Evolutionary conservation across 495 filamentous ascomycete genomes (phyloP).

Genomic region (Penicillium goetzii): DNA sequence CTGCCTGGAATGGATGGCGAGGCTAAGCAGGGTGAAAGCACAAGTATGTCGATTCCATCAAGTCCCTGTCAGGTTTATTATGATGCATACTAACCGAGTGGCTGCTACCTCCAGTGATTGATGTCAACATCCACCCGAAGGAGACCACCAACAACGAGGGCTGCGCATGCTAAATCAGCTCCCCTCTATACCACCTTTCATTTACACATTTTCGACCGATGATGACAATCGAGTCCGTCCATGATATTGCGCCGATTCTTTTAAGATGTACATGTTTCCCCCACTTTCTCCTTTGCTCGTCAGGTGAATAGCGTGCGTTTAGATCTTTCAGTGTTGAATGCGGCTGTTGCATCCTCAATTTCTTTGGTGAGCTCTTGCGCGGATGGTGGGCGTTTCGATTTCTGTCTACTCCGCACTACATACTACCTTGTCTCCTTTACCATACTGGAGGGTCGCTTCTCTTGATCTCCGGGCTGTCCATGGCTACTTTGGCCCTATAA

Average conservation of each 20-base stretch:
- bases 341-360: slow-evolving; percentile 19
- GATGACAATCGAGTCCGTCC: slow-evolving; percentile 42
- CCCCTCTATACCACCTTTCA: slow-evolving; percentile 6
- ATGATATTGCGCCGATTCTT: slow-evolving; percentile 46
- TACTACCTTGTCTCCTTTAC: slow-evolving; percentile 22
- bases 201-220: slow-evolving; percentile 35
- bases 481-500: slow-evolving; percentile 13
- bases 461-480: slow-evolving; percentile 16
- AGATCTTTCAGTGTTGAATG: slow-evolving; percentile 30
- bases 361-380: slow-evolving; percentile 22
- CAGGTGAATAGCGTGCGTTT: slow-evolving; percentile 37
- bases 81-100: slow-evolving; percentile 20
- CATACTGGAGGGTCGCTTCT: slow-evolving; percentile 18
- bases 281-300: slow-evolving; percentile 25
- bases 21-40: slow-evolving; percentile 65
- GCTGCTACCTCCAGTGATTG: slow-evolving; percentile 68
- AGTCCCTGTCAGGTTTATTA: neutral
- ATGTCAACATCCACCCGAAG: slow-evolving; percentile 85
- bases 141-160: slow-evolving; percentile 73
- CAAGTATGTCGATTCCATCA: slow-evolving; percentile 52
- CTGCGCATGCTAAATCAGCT: slow-evolving; percentile 69
- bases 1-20: slow-evolving; percentile 96
- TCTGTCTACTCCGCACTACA: slow-evolving; percentile 28
- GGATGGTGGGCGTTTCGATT: slow-evolving; percentile 30
- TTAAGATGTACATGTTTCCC: slow-evolving; percentile 50